These are phyloP conservation scores for Thelonectria blattea DNA, from an alignment of 2,329 filamentous ascomycete genomes.

Conservation along the genomic window DNA sequence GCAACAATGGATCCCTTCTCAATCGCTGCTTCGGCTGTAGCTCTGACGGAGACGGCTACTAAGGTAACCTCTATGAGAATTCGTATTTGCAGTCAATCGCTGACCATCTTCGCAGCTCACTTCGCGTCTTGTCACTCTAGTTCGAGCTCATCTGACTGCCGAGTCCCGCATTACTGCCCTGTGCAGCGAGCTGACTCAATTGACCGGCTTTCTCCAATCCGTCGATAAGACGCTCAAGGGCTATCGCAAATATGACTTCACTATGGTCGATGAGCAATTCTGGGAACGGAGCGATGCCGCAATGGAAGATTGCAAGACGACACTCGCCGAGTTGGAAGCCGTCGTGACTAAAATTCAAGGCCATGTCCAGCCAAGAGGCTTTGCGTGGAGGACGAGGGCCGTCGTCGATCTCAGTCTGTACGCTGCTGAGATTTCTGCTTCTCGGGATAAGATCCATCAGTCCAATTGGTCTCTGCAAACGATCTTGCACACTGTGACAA, in stretches of 20 bases:
- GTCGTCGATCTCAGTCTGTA: neutral
- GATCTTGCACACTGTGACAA: conserved; percentile 35
- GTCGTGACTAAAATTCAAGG: neutral
- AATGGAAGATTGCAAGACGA: conserved; percentile 11
- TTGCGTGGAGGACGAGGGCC: neutral
- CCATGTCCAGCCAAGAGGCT: neutral
- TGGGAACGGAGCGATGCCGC: conserved; percentile 34
- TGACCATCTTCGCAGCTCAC: neutral
- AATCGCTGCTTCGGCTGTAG: conserved; percentile 4
- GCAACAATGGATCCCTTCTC: conserved; percentile 7
- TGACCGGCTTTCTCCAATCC: conserved; percentile 30
- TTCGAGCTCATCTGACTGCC: conserved; percentile 21
- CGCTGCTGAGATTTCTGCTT: conserved; percentile 21
- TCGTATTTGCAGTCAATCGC: too few species aligned
- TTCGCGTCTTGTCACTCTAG: neutral
- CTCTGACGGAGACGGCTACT: conserved; percentile 4
- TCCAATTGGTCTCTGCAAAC: conserved; percentile 38
- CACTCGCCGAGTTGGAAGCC: neutral
- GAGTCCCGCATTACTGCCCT: conserved; percentile 28
- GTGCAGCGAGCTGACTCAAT: conserved; percentile 27
- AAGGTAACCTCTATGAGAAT: neutral
- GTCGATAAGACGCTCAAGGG: conserved; percentile 30
- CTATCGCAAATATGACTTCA: conserved; percentile 29
- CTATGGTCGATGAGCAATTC: conserved; percentile 28
- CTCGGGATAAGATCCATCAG: conserved; percentile 37